Base-by-base conservation (phyloP, 495 filamentous ascomycete species). In the Aspergillus carlsbadensis region DNA sequence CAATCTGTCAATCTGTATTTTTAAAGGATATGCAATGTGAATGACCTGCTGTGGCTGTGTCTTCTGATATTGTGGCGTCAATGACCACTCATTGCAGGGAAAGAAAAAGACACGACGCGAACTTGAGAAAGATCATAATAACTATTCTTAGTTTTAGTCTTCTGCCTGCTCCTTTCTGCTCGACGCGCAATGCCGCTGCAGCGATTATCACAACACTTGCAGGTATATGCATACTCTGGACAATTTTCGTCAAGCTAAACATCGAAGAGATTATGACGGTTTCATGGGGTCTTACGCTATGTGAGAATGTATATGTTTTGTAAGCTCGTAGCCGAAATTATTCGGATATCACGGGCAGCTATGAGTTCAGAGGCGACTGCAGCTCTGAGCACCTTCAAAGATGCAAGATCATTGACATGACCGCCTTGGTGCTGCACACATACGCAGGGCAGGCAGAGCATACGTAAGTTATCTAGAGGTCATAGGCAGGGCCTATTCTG, bases 361-460 rank as follows among this genome's bases (percentile, higher is more conserved):
- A 29, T 29, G 8, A 8, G 26, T 29, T 29, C 8, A 8, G 4
- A 29, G 26, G 26, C 8, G 8, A 29, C 26, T 29, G 26, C 8
- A 29, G 26, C 26, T 29, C 26, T 8, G 8, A 29, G 26, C 26
- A 29, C 4, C 26, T 29, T 3, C 8, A 29, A 3, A 29, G 8
- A 29, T 29, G 26, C 8, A 29, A 29, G 26, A 29, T 29, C 8
- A 29, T 8, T 29, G 3, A 29, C 10, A 43, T 42, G 14, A 15
- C 11, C 13, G 6, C 13, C 8, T 26, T 10, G 14, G 5, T 49
- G 15, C 46, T 36, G 10, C 39, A 54, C 14, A 33, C 37, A 6
- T 36, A 50, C 36, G 54, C 54, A 57, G 35, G 26, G 44, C 21
- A 22, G 6, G 5, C 22, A 56, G 42, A 56, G 44, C 44, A 34